Base-by-base conservation (phyloP, 1,284 basidiomycete species). In the Apiotrichum mycotoxinovorans region DNA sequence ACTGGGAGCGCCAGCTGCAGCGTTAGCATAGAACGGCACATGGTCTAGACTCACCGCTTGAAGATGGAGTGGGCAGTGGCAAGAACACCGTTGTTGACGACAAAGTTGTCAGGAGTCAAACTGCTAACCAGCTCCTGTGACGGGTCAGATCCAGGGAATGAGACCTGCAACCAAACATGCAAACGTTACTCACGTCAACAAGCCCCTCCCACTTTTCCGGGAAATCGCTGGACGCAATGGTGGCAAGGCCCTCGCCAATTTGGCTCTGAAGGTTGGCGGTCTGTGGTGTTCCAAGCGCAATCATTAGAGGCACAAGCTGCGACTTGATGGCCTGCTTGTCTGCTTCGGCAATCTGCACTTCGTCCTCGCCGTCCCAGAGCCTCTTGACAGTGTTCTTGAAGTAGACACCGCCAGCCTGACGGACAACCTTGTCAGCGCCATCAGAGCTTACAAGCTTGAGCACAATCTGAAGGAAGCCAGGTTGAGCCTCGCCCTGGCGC, bases 21-120 rank as follows among this genome's bases (percentile, higher is more conserved):
- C 4, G 22, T 60, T 46, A 61, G 60, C 52, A 25, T 10, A 12
- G 20, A 14, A 1, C 9, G 15, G 8, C 20, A 9, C 27, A 34
- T 0, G 40, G n/a, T 23, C 38, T 2, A 8, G 55, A n/a, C 70
- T 51, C 38, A 73, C 63, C 86, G 84, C 53, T 85, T 84, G 79
- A 97, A 98, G 69, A 98, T 98, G 41, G 91, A 93, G 76, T 98
- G 95, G 0, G 92, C 91, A 0, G 94, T 94, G 67, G 95, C 85
- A 37, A 99, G 83, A 10, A 98, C 89, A 53, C 89, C 90, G 38
- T 93, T 82, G 73, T 97, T 95, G 66, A 91, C 76, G 62, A 87
- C 86, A 74, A 89, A 92, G 70, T 97, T 86, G 20, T 85, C 83
- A 11, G 82, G 77, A 15, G 89, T 87, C 42, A 94, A 81, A 56